A percentile compares a stretch with the other conserved stretches of the same genome.
These are phyloP conservation scores for Curvularia sp. DNA, from an alignment of 2,329 filamentous ascomycete genomes.

Conservation along the genomic window DNA sequence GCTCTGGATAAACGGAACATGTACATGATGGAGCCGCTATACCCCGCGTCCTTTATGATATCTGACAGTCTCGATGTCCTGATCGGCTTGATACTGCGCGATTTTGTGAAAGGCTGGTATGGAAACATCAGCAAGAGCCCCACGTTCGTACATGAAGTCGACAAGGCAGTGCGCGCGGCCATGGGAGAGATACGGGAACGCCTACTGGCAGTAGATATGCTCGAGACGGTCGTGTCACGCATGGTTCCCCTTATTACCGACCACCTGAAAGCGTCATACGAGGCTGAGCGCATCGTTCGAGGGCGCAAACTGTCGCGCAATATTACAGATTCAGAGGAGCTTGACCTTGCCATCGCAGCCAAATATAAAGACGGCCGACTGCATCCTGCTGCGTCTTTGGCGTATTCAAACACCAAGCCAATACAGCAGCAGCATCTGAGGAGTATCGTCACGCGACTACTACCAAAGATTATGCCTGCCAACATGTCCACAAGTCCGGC, in stretches of 20 bases:
- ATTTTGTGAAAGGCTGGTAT: conserved; percentile 92
- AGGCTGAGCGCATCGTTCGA: conserved; percentile 84
- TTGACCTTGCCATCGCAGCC: conserved; percentile 92
- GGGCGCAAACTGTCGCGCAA: conserved; percentile 87
- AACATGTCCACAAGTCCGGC: conserved; percentile 79
- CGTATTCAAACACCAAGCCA: conserved; percentile 82
- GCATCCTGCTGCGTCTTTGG: conserved; percentile 82
- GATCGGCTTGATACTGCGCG: conserved; percentile 76
- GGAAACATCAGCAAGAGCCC: conserved; percentile 80
- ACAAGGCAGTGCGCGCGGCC: conserved; percentile 76
- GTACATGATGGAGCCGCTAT: conserved; percentile 73
- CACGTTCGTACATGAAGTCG: conserved; percentile 84
- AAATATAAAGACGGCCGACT: conserved; percentile 90
- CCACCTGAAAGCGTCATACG: conserved; percentile 88
- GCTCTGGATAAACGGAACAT: conserved; percentile 69
- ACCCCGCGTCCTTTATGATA: conserved; percentile 76
- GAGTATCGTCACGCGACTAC: conserved; percentile 71
- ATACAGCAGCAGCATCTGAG: conserved; percentile 90
- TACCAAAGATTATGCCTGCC: conserved; percentile 77
- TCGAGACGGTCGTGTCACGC: conserved; percentile 80
- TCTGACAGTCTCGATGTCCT: conserved; percentile 82
- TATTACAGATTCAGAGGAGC: conserved; percentile 93
- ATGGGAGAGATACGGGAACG: conserved; percentile 74
- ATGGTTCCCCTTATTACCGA: conserved; percentile 87
- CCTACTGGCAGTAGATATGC: conserved; percentile 77